Evolutionary conservation across 345 rosid genomes (phyloP).

Genomic region (Hibiscus trionum): DNA sequence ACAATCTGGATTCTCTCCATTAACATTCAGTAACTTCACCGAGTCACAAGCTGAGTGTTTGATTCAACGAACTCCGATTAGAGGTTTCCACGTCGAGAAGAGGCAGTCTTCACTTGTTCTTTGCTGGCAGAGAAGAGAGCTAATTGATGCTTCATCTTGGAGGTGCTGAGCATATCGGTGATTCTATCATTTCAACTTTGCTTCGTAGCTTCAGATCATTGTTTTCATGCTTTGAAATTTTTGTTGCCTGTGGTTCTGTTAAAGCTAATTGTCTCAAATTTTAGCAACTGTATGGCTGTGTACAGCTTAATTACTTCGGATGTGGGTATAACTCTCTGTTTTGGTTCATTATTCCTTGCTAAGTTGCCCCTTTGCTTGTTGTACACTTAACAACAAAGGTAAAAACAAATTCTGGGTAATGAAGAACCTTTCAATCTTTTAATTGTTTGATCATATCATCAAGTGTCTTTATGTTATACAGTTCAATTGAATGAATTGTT

Average conservation of each 20-base stretch:
- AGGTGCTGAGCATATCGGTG: slow-evolving; percentile 39
- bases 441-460: background rate
- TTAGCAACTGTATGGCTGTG: slow-evolving; percentile 31
- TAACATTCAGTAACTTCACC: slow-evolving; percentile 62
- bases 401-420: slow-evolving; percentile 12
- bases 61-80: slow-evolving; percentile 52
- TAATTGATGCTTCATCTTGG: slow-evolving; percentile 83
- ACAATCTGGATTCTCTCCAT: slow-evolving; percentile 64
- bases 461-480: background rate
- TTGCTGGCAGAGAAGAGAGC: slow-evolving; percentile 87
- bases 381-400: slow-evolving; percentile 23
- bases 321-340: slow-evolving; percentile 8
- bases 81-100: slow-evolving; percentile 86
- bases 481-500: background rate
- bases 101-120: slow-evolving; percentile 65
- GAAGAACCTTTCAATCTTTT: background rate
- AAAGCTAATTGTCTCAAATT: slow-evolving; percentile 37
- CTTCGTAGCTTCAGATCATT: slow-evolving; percentile 28
- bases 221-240: background rate
- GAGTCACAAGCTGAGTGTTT: slow-evolving; percentile 87
- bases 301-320: slow-evolving; percentile 18
- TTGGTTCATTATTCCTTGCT: slow-evolving; percentile 8
- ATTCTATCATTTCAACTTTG: slow-evolving; percentile 13
- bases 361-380: slow-evolving; percentile 11
- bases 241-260: slow-evolving; percentile 4